phyloP scores from a whole-genome alignment of 2,329 filamentous ascomycete genomes.

The Aspergillus transmontanensis region DNA sequence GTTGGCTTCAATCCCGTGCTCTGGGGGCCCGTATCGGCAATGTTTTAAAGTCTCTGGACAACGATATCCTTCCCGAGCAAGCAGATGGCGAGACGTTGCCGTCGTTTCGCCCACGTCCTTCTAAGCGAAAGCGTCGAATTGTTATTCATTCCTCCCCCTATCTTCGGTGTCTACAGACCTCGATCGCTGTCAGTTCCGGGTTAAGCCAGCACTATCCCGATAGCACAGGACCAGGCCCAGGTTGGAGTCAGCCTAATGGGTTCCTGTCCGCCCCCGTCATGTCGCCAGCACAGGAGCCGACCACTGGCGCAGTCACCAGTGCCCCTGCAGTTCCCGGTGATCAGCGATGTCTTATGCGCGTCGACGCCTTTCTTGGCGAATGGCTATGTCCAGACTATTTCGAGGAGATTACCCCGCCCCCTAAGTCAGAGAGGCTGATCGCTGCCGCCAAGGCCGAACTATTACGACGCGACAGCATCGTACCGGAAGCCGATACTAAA shows the following conservation, averaged over 20 bases:
- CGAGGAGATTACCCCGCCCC: constrained; percentile 86
- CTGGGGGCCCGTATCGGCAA: constrained; percentile 82
- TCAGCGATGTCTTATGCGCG: constrained; percentile 57
- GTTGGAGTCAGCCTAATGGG: constrained; percentile 3
- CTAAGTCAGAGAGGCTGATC: constrained; percentile 82
- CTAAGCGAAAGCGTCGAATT: constrained; percentile 68
- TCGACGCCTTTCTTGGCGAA: constrained; percentile 93
- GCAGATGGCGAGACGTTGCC: constrained; percentile 8
- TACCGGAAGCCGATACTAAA: constrained; percentile 40
- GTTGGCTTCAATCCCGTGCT: constrained; percentile 83
- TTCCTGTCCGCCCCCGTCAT: background rate
- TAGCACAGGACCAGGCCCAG: constrained; percentile 14
- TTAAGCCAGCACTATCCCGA: constrained; percentile 56
- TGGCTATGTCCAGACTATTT: constrained; percentile 95
- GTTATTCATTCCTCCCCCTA: constrained; percentile 94
- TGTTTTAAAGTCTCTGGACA: constrained; percentile 59
- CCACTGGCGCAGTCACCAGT: constrained; percentile 2
- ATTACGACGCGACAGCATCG: constrained; percentile 67
- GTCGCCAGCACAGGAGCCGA: constrained; percentile 4
- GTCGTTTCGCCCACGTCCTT: constrained; percentile 10
- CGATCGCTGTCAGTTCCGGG: constrained; percentile 82
- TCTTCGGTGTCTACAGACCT: constrained; percentile 88
- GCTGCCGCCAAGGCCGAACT: constrained; percentile 86
- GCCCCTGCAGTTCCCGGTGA: constrained; percentile 6
- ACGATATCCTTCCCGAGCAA: constrained; percentile 13